Evolutionary conservation across 2,329 filamentous ascomycete species (phyloP).

Genomic region (Penicillium brasilianum): DNA sequence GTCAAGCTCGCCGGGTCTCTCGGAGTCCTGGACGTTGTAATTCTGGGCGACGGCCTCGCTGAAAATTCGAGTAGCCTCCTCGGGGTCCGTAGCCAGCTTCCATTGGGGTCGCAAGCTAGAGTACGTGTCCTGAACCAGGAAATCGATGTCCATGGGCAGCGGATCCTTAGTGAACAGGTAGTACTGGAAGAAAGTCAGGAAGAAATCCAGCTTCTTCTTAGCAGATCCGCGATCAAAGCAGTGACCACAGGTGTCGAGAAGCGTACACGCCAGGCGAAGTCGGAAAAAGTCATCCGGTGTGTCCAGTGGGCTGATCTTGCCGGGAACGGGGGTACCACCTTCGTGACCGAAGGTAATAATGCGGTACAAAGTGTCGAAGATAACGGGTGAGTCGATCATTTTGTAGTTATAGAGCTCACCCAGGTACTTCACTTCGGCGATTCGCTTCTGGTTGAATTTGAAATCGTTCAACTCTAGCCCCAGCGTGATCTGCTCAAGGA

Average conservation of each 20-base stretch:
- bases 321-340: slow-evolving; percentile 78
- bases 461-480: slow-evolving; percentile 96
- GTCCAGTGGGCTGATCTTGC: slow-evolving; percentile 77
- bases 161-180: slow-evolving; percentile 91
- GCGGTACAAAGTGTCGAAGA: slow-evolving; percentile 95
- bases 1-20: slow-evolving; percentile 72
- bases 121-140: slow-evolving; percentile 92
- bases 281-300: slow-evolving; percentile 94
- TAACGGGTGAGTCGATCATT: slow-evolving; percentile 90
- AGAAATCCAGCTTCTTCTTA: slow-evolving; percentile 97
- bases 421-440: slow-evolving; percentile 95
- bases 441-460: slow-evolving; percentile 91
- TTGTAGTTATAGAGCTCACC: slow-evolving; percentile 98
- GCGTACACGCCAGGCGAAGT: slow-evolving; percentile 83
- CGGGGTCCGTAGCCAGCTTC: slow-evolving; percentile 79
- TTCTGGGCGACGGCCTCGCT: slow-evolving; percentile 88
- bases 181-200: slow-evolving; percentile 91
- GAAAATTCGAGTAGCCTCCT: slow-evolving; percentile 84
- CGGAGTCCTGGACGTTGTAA: slow-evolving; percentile 77
- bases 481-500: slow-evolving; percentile 84
- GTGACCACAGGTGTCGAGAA: slow-evolving; percentile 93
- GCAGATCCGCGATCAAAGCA: slow-evolving; percentile 93
- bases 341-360: slow-evolving; percentile 91
- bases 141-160: slow-evolving; percentile 95
- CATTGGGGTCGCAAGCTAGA: slow-evolving; percentile 85